Base-by-base conservation (phyloP, 768 basidiomycete species). In the Xanthoconium purpureum region DNA sequence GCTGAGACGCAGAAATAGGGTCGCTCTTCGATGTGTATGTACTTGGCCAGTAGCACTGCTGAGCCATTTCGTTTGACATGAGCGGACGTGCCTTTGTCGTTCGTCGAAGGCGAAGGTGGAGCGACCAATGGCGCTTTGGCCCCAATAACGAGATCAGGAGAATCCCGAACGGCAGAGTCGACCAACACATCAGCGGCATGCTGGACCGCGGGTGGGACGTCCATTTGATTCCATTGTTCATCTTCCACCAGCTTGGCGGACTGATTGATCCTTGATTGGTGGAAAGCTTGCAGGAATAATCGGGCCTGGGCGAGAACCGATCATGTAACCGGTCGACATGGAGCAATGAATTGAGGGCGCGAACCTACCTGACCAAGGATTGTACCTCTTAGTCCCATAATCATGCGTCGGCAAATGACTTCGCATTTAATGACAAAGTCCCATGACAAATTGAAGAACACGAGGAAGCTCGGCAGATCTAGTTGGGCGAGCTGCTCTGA, bases 231-330 rank as follows among this genome's bases (percentile, higher is more conserved):
- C 97, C 97, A 98, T 57, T 88, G 89, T 67, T 99, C 97, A 62
- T 98, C 94, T 70, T 98, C 94, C 9, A 99, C 96, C 29, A 92
- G 74, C 69, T 89, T 92, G 29, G 96, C 95, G 3, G 88, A 89
- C 53, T 80, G 80, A 3, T 86, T 82, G 43, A 98, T 81, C 49
- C 89, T 81, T 12, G 79, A 72, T 62, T 94, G 87, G 67, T 99
- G 97, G 74, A 95, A 98, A 1, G 78, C 73, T 65, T 89, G 85
- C 29, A 99, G 76, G 75, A 95, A 99, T 11, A 82, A 74, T 73
- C 94, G 95, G 7, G 94, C 91, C 87, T 94, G 33, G 36, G 50
- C 37, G 20, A 40, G 63, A 37, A 51, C 51, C 20, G 38, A 38
- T 48, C 37, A 59, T 30, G 20, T 32, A 30, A 52, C 37, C 29